Percentiles rank a stretch among this genome's conserved stretches.
These are phyloP conservation scores for Farysia itapuensis DNA, from an alignment of 1,284 basidiomycete genomes.

Conservation along the genomic window DNA sequence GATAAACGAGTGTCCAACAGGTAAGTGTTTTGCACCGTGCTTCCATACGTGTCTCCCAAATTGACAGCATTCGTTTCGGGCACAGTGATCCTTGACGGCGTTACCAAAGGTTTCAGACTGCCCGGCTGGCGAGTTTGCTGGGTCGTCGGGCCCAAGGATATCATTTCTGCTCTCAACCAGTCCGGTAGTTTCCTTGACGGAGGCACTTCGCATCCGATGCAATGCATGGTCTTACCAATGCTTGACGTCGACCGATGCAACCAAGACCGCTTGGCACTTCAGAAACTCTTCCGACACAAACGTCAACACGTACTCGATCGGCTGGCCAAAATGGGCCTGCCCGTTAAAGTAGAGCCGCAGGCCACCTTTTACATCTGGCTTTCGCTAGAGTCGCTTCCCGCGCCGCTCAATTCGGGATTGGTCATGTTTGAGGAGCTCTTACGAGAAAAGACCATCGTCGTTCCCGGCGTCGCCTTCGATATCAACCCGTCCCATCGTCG, in stretches of 20 bases:
- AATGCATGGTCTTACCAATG: slow-evolving; percentile 47
- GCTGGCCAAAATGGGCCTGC: slow-evolving; percentile 69
- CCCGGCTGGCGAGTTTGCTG: slow-evolving; percentile 69
- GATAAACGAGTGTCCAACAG: too few species aligned
- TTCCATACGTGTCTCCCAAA: too few species aligned
- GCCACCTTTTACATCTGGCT: slow-evolving; percentile 82
- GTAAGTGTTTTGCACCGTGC: too few species aligned
- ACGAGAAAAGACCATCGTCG: slow-evolving; percentile 85
- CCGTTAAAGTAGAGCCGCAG: slow-evolving; percentile 31
- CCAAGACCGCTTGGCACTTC: slow-evolving; percentile 69
- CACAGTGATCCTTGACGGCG: slow-evolving; percentile 82
- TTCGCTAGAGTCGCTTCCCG: slow-evolving; percentile 73
- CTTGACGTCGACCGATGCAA: slow-evolving; percentile 65
- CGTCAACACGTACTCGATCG: slow-evolving; percentile 83
- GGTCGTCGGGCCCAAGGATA: slow-evolving; percentile 69
- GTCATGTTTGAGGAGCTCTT: slow-evolving; percentile 93
- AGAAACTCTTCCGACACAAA: slow-evolving; percentile 79
- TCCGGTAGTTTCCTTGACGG: slow-evolving; percentile 48
- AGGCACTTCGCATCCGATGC: slow-evolving; percentile 45
- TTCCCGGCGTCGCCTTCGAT: slow-evolving; percentile 77
- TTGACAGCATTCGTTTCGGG: too few species aligned
- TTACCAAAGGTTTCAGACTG: slow-evolving; percentile 75
- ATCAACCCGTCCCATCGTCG: slow-evolving; percentile 66
- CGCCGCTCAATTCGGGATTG: slow-evolving; percentile 82
- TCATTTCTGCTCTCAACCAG: slow-evolving; percentile 46